Evolutionary conservation across 805 yeast species (phyloP).

Genomic region (Zygosaccharomyces lentus): DNA sequence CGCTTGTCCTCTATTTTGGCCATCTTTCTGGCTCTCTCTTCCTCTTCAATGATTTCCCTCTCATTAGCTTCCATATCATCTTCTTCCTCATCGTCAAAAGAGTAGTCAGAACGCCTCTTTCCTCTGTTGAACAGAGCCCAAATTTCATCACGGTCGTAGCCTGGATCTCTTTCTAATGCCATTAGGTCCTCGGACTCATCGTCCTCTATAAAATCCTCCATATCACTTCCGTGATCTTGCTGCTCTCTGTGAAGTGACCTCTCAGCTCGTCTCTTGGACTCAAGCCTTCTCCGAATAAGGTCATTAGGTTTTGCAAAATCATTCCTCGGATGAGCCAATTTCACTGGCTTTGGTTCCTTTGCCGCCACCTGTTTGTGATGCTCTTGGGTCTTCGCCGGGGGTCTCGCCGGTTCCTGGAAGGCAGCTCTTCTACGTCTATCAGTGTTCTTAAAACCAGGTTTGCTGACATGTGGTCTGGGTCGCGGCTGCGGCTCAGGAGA

Average conservation of each 20-base stretch:
- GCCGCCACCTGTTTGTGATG: neutral
- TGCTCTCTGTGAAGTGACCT: conserved; percentile 3
- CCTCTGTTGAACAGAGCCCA: conserved; percentile 82
- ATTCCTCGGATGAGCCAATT: conserved; percentile 15
- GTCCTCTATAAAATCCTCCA: conserved; percentile 34
- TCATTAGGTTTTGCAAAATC: conserved; percentile 55
- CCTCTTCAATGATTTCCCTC: conserved; percentile 81
- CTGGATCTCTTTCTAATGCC: conserved; percentile 33
- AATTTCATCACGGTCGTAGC: conserved; percentile 78
- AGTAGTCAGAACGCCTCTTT: conserved; percentile 44
- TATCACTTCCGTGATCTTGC: conserved; percentile 21
- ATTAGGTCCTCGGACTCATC: conserved; percentile 43
- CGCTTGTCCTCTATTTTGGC: conserved; percentile 74
- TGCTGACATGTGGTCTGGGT: conserved; percentile 7
- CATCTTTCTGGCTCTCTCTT: conserved; percentile 56
- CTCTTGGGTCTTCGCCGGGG: neutral
- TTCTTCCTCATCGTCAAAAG: conserved; percentile 46
- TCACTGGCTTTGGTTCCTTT: conserved; percentile 10
- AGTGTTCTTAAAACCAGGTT: conserved; percentile 18
- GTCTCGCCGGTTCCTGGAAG: conserved; percentile 3
- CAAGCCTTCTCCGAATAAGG: conserved; percentile 46
- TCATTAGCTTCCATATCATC: conserved; percentile 94
- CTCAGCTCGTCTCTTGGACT: conserved; percentile 26
- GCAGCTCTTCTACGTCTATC: conserved; percentile 3
- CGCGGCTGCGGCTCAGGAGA: neutral